phyloP scores from a whole-genome alignment of 2,329 filamentous ascomycete species.

The Epichloe amarillans region DNA sequence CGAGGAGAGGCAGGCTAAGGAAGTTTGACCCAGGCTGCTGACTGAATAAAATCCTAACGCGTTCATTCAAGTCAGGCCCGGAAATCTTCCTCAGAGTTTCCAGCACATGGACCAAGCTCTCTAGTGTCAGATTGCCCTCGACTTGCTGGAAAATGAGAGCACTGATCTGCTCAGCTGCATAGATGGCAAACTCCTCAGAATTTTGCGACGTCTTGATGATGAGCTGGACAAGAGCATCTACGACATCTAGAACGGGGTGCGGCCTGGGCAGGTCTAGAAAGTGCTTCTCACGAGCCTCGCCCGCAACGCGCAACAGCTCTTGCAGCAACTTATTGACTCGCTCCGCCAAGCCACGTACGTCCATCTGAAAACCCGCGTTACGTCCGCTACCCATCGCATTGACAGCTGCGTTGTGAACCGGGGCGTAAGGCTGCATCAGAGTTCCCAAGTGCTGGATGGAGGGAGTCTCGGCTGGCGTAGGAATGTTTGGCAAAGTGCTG shows the following conservation, averaged over 20 bases:
- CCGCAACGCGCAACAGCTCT: conserved; percentile 41
- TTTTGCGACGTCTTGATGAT: conserved; percentile 51
- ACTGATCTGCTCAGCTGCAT: conserved; percentile 46
- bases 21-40: conserved; percentile 42
- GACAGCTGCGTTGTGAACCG: conserved; percentile 29
- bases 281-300: conserved; percentile 43
- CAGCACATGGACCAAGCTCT: conserved; percentile 49
- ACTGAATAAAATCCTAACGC: conserved; percentile 42
- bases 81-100: conserved; percentile 48
- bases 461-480: conserved; percentile 46
- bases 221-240: conserved; percentile 47
- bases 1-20: conserved; percentile 43
- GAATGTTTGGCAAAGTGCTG: conserved; percentile 39
- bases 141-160: conserved; percentile 40
- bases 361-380: conserved; percentile 32
- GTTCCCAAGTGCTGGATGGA: conserved; percentile 38
- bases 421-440: conserved; percentile 43
- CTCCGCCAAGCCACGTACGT: conserved; percentile 38
- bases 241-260: conserved; percentile 46
- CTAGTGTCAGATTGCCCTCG: conserved; percentile 43
- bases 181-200: conserved; percentile 46
- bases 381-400: conserved; percentile 36
- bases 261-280: conserved; percentile 45
- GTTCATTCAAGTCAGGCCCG: conserved; percentile 37
- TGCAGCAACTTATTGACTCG: conserved; percentile 44